Evolutionary conservation across 2,329 filamentous ascomycete species (phyloP).

Genomic region (Capronia coronata): DNA sequence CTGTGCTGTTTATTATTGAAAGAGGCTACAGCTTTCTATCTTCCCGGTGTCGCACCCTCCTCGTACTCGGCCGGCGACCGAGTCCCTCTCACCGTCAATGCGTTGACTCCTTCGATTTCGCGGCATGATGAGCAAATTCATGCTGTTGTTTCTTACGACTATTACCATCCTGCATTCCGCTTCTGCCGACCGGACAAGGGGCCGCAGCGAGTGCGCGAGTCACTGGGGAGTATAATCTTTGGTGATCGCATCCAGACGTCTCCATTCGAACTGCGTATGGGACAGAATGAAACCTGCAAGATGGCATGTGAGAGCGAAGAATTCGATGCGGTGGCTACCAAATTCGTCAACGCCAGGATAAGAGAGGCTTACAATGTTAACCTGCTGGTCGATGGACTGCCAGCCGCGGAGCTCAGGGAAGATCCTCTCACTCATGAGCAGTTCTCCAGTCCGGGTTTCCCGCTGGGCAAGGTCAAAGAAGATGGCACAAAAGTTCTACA

Average conservation of each 20-base stretch:
- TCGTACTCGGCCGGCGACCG: slow-evolving; percentile 74
- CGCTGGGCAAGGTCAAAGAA: slow-evolving; percentile 57
- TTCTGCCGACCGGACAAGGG: slow-evolving; percentile 78
- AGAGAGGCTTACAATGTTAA: slow-evolving; percentile 83
- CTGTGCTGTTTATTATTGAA: slow-evolving; percentile 10
- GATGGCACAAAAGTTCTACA: slow-evolving; percentile 61
- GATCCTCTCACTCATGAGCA: slow-evolving; percentile 69
- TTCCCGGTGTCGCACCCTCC: slow-evolving; percentile 89
- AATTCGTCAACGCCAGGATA: slow-evolving; percentile 79
- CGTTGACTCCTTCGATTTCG: slow-evolving; percentile 76
- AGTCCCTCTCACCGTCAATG: slow-evolving; percentile 88
- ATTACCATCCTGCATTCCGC: slow-evolving; percentile 81
- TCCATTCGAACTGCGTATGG: slow-evolving; percentile 84
- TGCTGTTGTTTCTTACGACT: slow-evolving; percentile 93
- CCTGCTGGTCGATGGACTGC: slow-evolving; percentile 91
- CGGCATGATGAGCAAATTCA: slow-evolving; percentile 72
- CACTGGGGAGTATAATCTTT: slow-evolving; percentile 90
- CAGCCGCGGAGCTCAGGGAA: slow-evolving; percentile 74
- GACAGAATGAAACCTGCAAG: slow-evolving; percentile 79
- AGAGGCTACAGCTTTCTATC: slow-evolving; percentile 65
- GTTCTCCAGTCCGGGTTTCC: slow-evolving; percentile 89
- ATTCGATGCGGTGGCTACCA: slow-evolving; percentile 58
- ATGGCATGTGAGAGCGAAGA: slow-evolving; percentile 63
- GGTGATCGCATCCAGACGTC: slow-evolving; percentile 97
- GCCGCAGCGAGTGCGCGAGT: slow-evolving; percentile 75